Conservation (phyloP, 306 rosid genomes). For the Pterocarpus macrocarpus region DNA sequence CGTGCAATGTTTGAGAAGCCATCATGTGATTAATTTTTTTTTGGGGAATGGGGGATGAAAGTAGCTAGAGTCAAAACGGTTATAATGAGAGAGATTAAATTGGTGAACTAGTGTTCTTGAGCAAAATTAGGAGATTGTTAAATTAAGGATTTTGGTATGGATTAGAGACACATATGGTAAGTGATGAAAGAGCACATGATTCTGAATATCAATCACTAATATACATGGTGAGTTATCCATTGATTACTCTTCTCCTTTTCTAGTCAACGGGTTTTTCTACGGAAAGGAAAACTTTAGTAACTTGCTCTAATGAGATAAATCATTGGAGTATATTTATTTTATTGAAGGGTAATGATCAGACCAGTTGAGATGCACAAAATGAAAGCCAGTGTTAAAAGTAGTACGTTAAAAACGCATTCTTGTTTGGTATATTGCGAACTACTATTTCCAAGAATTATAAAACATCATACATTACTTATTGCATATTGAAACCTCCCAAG, state of each 20-base stretch:
- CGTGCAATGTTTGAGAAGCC: conserved; percentile 45
- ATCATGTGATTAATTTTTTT: not conserved
- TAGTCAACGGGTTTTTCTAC: not conserved
- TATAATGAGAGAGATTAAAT: conserved; percentile 26
- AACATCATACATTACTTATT: no score
- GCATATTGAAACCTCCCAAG: no score
- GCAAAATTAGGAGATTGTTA: conserved; percentile 53
- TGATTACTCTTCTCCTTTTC: not conserved
- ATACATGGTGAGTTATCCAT: conserved; percentile 2
- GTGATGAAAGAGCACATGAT: not conserved
- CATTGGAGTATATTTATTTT: not conserved
- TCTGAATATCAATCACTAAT: not conserved
- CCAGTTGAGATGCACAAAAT: no score
- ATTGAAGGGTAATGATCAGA: no score
- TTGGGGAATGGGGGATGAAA: not conserved
- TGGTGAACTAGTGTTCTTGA: conserved; percentile 52
- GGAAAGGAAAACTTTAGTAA: conserved; percentile 27
- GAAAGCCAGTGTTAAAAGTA: no score
- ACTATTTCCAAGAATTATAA: no score
- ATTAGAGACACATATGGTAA: not conserved
- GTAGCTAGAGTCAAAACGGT: not conserved
- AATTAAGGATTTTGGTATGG: conserved; percentile 13
- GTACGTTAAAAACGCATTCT: no score
- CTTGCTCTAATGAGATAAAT: not conserved
- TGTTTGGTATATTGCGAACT: no score